Evolutionary conservation across 257 asterid species (phyloP).

Genomic region (Cruciata laevipes): DNA sequence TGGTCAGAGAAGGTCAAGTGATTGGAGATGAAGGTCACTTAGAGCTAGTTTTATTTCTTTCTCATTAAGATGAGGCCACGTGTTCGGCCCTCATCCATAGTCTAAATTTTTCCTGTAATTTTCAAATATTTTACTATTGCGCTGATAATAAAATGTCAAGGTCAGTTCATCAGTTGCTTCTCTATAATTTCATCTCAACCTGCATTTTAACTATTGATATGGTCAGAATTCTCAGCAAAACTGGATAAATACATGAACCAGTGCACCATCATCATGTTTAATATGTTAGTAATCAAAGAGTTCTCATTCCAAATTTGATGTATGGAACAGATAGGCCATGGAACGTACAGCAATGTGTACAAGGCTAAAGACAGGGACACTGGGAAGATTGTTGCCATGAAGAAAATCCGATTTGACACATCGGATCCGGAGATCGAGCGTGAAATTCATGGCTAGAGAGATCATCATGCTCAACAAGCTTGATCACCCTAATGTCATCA

Average conservation of each 20-base stretch:
- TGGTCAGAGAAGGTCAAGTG: too few species aligned
- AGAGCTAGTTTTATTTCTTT: too few species aligned
- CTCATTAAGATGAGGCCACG: too few species aligned
- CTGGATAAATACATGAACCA: too few species aligned
- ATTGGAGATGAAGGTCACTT: too few species aligned
- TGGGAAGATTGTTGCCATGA: conserved; percentile 62
- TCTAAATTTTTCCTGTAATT: too few species aligned
- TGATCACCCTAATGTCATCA: conserved; percentile 75
- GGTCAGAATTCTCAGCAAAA: background rate
- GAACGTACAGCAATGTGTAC: conserved; percentile 89
- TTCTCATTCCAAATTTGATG: background rate
- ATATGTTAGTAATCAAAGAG: too few species aligned
- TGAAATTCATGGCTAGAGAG: conserved; percentile 82
- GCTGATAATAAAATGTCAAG: too few species aligned
- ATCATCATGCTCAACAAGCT: conserved; percentile 54
- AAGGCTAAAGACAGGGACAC: conserved; percentile 56
- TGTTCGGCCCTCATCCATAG: too few species aligned
- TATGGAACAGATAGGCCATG: conserved; percentile 55
- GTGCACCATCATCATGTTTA: background rate
- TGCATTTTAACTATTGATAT: background rate
- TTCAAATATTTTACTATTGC: too few species aligned
- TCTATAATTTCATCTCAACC: background rate
- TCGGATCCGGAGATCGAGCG: conserved; percentile 71
- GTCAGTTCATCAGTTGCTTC: conserved; percentile 24
- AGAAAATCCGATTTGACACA: conserved; percentile 75